phyloP scores from a whole-genome alignment of 176 grass and related monocot species.

The Oryza coarctata region DNA sequence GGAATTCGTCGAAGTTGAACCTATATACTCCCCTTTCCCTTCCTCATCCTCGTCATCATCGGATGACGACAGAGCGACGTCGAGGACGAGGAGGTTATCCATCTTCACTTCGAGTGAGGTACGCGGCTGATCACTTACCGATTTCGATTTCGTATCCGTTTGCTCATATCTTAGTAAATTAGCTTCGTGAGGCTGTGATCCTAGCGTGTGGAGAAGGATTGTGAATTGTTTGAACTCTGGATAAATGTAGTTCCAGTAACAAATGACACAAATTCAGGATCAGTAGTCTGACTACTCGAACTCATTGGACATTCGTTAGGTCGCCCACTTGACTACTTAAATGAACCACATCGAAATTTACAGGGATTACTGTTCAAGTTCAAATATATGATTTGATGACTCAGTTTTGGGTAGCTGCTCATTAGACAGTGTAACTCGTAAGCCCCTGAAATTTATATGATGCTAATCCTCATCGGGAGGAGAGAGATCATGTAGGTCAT shows the following conservation, averaged over 20 bases:
- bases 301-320: background rate
- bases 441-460: background rate
- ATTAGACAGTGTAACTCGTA: background rate
- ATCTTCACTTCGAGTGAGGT: slow-evolving; percentile 49
- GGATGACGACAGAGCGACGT: slow-evolving; percentile 3
- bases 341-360: background rate
- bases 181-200: background rate
- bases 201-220: background rate
- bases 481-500: background rate
- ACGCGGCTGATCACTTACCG: background rate
- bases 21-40: slow-evolving; percentile 11
- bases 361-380: background rate
- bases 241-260: background rate
- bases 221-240: background rate
- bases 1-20: background rate
- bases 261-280: background rate
- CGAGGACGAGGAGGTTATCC: background rate
- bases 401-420: background rate
- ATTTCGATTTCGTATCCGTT: background rate
- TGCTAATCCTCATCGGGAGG: background rate
- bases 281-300: background rate
- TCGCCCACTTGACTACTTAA: background rate
- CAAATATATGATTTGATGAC: background rate
- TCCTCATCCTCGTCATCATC: slow-evolving; percentile 29
- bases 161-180: background rate